A percentile compares a stretch with the other conserved stretches of the same genome.
phyloP scores from a whole-genome alignment of 2,329 filamentous ascomycete genomes.

The Dactylonectria estremocensis region DNA sequence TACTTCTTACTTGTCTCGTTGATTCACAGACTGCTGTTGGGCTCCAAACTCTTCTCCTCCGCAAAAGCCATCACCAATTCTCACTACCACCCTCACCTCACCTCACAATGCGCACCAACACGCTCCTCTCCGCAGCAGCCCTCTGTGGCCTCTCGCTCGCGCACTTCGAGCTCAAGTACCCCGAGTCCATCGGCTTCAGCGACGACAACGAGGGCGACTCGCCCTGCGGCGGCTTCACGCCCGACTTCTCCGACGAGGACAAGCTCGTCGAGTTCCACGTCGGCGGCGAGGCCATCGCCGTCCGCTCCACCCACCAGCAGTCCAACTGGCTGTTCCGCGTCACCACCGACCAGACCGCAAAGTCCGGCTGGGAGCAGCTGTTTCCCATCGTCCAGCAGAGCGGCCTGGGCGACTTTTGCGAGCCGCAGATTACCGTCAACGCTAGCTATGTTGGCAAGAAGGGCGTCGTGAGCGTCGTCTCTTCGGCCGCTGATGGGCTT shows the following conservation, averaged over 20 bases:
- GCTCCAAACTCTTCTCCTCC: not conserved
- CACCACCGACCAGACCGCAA: conserved; percentile 65
- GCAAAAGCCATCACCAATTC: not conserved
- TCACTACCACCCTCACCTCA: conserved; percentile 13
- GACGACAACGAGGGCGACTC: conserved; percentile 60
- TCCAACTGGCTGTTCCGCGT: conserved; percentile 72
- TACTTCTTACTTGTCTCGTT: not conserved
- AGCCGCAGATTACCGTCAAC: conserved; percentile 64
- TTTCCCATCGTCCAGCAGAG: conserved; percentile 69
- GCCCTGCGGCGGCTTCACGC: conserved; percentile 70
- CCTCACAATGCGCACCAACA: conserved; percentile 54
- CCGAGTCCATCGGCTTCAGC: conserved; percentile 64
- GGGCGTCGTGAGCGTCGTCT: conserved; percentile 68
- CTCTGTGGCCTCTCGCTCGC: conserved; percentile 61
- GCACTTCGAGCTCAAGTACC: conserved; percentile 69
- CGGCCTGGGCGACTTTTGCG: conserved; percentile 69
- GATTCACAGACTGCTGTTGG: not conserved
- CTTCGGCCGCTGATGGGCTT: conserved; percentile 68
- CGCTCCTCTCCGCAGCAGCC: conserved; percentile 55
- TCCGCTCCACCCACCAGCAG: conserved; percentile 66
- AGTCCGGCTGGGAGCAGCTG: conserved; percentile 68
- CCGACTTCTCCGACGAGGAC: conserved; percentile 61
- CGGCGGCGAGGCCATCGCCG: conserved; percentile 67
- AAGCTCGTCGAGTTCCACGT: conserved; percentile 72
- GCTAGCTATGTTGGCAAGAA: conserved; percentile 67